These are phyloP conservation scores for Ziziphus jujuba DNA, from an alignment of 306 rosid species.

Conservation along the genomic window DNA sequence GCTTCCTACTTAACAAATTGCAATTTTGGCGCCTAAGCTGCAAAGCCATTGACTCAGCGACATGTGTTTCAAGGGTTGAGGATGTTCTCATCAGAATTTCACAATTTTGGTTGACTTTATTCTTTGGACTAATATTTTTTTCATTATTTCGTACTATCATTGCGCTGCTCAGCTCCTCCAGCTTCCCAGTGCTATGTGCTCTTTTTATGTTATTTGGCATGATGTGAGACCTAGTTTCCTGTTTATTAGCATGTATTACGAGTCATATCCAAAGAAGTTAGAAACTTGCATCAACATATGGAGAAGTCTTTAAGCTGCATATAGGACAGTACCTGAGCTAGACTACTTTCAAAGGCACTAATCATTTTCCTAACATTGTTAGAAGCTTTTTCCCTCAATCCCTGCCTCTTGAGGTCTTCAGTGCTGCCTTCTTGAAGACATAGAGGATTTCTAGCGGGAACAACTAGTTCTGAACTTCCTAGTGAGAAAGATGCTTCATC, in stretches of 20 bases:
- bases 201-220: conserved; percentile 35
- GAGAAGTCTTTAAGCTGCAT: conserved; percentile 14
- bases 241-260: conserved; percentile 29
- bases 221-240: conserved; percentile 58
- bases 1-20: conserved; percentile 10
- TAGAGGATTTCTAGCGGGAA: conserved; percentile 22
- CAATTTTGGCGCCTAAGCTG: conserved; percentile 23
- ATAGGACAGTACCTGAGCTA: conserved; percentile 56
- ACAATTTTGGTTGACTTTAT: conserved; percentile 21
- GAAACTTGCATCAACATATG: conserved; percentile 11
- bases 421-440: conserved; percentile 21
- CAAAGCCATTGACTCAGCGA: conserved; percentile 26
- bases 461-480: conserved; percentile 32
- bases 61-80: conserved; percentile 26
- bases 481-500: conserved; percentile 18
- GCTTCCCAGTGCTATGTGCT: conserved; percentile 1
- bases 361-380: conserved; percentile 69
- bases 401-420: conserved; percentile 19
- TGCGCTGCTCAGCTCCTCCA: conserved; percentile 29
- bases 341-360: conserved; percentile 67
- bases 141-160: conserved; percentile 23
- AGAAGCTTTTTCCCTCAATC: conserved; percentile 32
- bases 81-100: conserved; percentile 18
- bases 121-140: conserved; percentile 21
- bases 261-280: conserved; percentile 17